Percentiles rank a stretch among this genome's conserved stretches.
Conservation (phyloP, 495 filamentous ascomycete genomes). For the Aspergillus mulundensis region DNA sequence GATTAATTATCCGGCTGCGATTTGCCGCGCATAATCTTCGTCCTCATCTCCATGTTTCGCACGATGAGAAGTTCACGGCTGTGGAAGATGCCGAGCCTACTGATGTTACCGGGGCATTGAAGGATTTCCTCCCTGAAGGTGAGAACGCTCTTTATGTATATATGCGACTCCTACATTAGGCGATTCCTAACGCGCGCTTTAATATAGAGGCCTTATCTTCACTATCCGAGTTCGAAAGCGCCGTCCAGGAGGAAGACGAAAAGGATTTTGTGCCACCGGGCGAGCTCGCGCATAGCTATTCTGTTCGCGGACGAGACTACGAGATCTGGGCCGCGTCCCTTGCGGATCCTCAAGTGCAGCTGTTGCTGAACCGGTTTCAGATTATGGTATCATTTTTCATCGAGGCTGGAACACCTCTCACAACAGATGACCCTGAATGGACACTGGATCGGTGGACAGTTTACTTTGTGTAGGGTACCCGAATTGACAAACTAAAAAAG, state of each 20-base stretch:
- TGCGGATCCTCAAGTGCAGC: slow-evolving; percentile 52
- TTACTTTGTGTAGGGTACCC: slow-evolving; percentile 61
- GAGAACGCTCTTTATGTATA: slow-evolving; percentile 7
- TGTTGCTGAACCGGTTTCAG: slow-evolving; percentile 72
- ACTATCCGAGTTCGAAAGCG: slow-evolving; percentile 54
- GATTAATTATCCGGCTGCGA: slow-evolving; percentile 66
- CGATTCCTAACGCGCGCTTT: not conserved
- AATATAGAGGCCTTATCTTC: slow-evolving; percentile 58
- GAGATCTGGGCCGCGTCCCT: slow-evolving; percentile 61
- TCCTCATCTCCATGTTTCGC: slow-evolving; percentile 67
- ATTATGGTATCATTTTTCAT: slow-evolving; percentile 84
- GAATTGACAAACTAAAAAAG: not conserved
- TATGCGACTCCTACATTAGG: not conserved
- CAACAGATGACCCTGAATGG: slow-evolving; percentile 69
- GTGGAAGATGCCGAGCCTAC: slow-evolving; percentile 66
- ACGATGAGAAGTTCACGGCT: slow-evolving; percentile 67
- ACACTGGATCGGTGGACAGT: slow-evolving; percentile 78
- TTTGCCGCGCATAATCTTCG: slow-evolving; percentile 80
- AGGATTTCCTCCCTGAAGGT: slow-evolving; percentile 66
- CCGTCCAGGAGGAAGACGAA: slow-evolving; percentile 49
- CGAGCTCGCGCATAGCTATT: slow-evolving; percentile 50
- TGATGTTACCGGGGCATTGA: slow-evolving; percentile 62
- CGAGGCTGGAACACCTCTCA: slow-evolving; percentile 75
- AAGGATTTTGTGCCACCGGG: slow-evolving; percentile 61
- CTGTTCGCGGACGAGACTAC: slow-evolving; percentile 45